Evolutionary conservation across 805 yeast species (phyloP).

Genomic region (Blastobotrys americana): DNA sequence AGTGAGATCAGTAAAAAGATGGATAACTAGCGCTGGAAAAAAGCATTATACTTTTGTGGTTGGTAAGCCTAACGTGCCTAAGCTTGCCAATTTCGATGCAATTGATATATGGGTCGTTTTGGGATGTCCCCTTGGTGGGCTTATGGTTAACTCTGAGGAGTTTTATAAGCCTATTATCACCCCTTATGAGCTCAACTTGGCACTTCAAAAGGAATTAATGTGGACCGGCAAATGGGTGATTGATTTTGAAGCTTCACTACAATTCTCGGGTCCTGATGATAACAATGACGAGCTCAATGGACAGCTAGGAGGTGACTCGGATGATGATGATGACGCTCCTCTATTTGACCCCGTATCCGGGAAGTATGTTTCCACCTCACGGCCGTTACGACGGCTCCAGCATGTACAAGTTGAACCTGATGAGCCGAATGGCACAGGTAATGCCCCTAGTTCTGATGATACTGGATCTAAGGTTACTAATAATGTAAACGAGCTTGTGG

Average conservation of each 20-base stretch:
- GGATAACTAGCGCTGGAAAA: conserved; percentile 71
- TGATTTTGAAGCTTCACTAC: conserved; percentile 57
- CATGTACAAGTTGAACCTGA: conserved; percentile 55
- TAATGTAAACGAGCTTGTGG: conserved; percentile 32
- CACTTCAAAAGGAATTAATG: conserved; percentile 62
- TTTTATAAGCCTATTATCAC: conserved; percentile 89
- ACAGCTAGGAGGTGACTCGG: conserved; percentile 16
- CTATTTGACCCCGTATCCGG: conserved; percentile 89
- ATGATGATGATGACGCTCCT: conserved; percentile 57
- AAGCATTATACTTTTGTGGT: conserved; percentile 92
- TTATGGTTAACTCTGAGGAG: conserved; percentile 67
- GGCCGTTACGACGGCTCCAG: conserved; percentile 63
- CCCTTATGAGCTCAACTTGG: conserved; percentile 82
- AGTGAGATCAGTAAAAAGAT: conserved; percentile 50
- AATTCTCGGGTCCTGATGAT: conserved; percentile 19
- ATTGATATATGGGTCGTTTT: conserved; percentile 90
- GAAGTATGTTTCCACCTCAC: conserved; percentile 52
- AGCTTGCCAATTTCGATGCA: conserved; percentile 90
- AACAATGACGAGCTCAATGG: conserved; percentile 19
- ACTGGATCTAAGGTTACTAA: conserved; percentile 19
- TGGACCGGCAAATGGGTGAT: conserved; percentile 96
- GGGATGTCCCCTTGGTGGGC: conserved; percentile 94
- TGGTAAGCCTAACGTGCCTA: conserved; percentile 97
- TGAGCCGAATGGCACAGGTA: too few relatives aligned
- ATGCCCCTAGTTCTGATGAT: too few relatives aligned